Evolutionary conservation across 139 green algal genomes (phyloP), one percentile per base, ranked within the genome.

Genomic region (Microglena sp.): DNA sequence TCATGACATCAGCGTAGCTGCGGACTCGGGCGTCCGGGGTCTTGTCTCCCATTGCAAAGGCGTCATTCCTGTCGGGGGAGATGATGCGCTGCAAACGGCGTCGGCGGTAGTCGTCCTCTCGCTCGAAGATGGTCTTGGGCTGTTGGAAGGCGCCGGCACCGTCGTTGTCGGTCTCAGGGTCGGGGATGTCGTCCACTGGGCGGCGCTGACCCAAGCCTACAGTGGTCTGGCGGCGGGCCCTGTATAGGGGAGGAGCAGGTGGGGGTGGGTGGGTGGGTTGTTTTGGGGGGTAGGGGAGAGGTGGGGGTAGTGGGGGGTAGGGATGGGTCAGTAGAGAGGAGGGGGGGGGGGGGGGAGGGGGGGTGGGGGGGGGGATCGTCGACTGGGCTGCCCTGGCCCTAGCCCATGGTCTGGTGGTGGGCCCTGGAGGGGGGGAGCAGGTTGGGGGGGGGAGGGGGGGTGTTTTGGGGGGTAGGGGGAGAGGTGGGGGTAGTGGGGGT

Each of bases 1-100:
- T 72, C 84, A 98, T 92, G 4, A 92, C 80, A 60, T 98, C 92
- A 4, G 84, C 92, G 60, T 97, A 98, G 3, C 84, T 96, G 30
- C 80, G 72, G 31, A 89, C 79, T n/a, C 76, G 59, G 3, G 81
- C 71, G 50, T 89, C 87, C 45, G 89, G 87, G 22, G 86, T 90
- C 66, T 90, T 84, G 67, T 94, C 84, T 5, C 88, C 88, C 85
- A 90, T 90, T 27, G 75, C 79, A 71, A 95, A 97, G 0, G 92
- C 84, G 61, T 98, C 92, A 45, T 90, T 87, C n/a, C 92, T 79
- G 15, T 84, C 79, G 0, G 92, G 92, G 4, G 90, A 96, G 8
- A 98, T 80, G 56, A 88, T 83, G 53, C 90, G 84, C 44, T 87
- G 76, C 64, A 95, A 69, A 26, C 89, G 74, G 5, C 89, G 79